Percentiles rank a stretch among this genome's conserved stretches.
Evolutionary conservation across 1,284 basidiomycete genomes (phyloP).

Genomic region (Rhodotorula sp.): DNA sequence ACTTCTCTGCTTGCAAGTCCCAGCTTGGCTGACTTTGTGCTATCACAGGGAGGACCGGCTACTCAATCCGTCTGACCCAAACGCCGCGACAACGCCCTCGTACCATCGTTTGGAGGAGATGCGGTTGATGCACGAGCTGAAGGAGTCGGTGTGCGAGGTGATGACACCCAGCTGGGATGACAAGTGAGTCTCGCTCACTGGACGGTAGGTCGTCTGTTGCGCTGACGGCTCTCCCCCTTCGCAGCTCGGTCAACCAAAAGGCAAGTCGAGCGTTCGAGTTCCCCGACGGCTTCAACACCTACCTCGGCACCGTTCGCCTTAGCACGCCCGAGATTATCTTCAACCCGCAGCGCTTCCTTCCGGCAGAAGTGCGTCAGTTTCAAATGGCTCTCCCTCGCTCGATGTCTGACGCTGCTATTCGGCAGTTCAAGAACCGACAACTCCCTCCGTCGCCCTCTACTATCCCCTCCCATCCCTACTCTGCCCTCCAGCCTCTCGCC

Average conservation of each 20-base stretch:
- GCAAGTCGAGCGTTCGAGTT: conserved; percentile 76
- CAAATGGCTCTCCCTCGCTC: too few species aligned
- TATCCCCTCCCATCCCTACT: conserved; percentile 62
- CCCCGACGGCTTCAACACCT: conserved; percentile 85
- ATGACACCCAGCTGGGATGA: conserved; percentile 85
- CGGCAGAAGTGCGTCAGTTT: conserved; percentile 62
- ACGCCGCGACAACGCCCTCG: conserved; percentile 26
- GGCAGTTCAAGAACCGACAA: conserved; percentile 45
- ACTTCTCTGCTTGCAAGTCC: neutral
- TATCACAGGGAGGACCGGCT: conserved; percentile 62
- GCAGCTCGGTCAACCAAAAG: conserved; percentile 54
- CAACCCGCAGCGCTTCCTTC: conserved; percentile 69
- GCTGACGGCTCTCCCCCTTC: neutral
- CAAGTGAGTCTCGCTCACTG: conserved; percentile 46
- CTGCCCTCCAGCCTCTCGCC: conserved; percentile 75
- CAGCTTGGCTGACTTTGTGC: neutral
- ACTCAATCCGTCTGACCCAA: conserved; percentile 25
- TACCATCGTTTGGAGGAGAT: conserved; percentile 59
- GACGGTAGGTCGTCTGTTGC: neutral
- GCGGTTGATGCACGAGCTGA: conserved; percentile 87
- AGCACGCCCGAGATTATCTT: conserved; percentile 87
- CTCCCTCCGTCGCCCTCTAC: conserved; percentile 56
- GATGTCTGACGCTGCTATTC: too few species aligned
- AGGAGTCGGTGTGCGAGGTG: conserved; percentile 81
- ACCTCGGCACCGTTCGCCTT: conserved; percentile 79